These are phyloP conservation scores for Sporopachydermia cereana DNA, from an alignment of 1,139 yeast genomes.

Conservation along the genomic window DNA sequence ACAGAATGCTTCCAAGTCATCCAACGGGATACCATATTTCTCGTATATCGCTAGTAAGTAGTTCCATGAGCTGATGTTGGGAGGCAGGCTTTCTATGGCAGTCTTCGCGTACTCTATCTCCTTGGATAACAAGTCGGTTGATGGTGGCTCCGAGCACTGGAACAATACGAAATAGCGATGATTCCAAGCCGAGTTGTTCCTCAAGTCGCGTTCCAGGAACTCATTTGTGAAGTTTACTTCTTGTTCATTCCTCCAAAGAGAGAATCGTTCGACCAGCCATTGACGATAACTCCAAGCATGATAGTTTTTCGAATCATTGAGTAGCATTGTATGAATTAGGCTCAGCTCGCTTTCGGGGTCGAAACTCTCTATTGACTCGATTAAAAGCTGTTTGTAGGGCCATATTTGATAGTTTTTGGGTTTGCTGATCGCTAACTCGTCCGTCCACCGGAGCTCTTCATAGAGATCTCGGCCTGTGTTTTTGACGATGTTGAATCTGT, in stretches of 20 bases:
- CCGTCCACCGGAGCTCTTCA: slow-evolving; percentile 67
- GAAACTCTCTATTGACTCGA: slow-evolving; percentile 23
- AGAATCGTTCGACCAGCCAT: slow-evolving; percentile 57
- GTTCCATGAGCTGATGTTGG: slow-evolving; percentile 84
- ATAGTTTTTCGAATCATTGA: slow-evolving; percentile 77
- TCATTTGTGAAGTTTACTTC: slow-evolving; percentile 46
- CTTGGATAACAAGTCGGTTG: slow-evolving; percentile 19
- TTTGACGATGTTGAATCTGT: slow-evolving; percentile 47
- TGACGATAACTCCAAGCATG: slow-evolving; percentile 92
- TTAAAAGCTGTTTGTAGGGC: slow-evolving; percentile 70
- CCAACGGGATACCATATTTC: slow-evolving; percentile 22
- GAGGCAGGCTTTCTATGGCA: slow-evolving; percentile 52
- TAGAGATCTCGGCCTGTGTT: slow-evolving; percentile 18
- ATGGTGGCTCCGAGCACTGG: slow-evolving; percentile 12
- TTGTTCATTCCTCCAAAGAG: slow-evolving; percentile 25
- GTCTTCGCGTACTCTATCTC: slow-evolving; percentile 37
- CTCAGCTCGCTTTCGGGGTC: slow-evolving; percentile 47
- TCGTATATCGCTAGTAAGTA: slow-evolving; percentile 54
- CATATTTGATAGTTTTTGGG: slow-evolving; percentile 93
- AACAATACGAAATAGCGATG: slow-evolving; percentile 54
- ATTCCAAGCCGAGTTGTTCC: slow-evolving; percentile 92
- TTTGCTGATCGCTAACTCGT: slow-evolving; percentile 57
- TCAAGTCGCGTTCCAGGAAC: slow-evolving; percentile 48
- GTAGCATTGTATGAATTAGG: slow-evolving; percentile 52
- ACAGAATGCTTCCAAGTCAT: slow-evolving; percentile 35